Percentiles rank a stretch among this genome's conserved stretches.
phyloP scores from a whole-genome alignment of 768 basidiomycete species.

The Lactarius psammicola region DNA sequence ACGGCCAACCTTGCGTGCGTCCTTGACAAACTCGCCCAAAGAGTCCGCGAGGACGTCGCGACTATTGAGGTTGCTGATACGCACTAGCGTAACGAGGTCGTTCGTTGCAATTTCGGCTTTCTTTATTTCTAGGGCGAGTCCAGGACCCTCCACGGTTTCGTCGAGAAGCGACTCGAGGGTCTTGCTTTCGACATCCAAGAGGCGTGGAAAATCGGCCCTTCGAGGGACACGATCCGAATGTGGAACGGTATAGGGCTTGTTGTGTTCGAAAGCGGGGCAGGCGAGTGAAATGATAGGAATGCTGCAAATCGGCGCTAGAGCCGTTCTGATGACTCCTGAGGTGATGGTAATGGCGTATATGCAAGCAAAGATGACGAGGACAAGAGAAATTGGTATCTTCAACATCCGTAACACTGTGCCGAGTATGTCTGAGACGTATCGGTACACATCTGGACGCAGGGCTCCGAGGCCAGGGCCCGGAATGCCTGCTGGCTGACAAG shows the following conservation, averaged over 20 bases:
- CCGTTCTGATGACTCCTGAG: conserved; percentile 43
- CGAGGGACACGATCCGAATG: conserved; percentile 31
- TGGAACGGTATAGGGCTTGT: conserved; percentile 16
- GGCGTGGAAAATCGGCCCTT: conserved; percentile 60
- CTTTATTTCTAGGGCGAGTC: conserved; percentile 65
- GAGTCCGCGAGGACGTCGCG: conserved; percentile 54
- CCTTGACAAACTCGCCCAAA: conserved; percentile 53
- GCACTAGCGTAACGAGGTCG: conserved; percentile 63
- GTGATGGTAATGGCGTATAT: conserved; percentile 44
- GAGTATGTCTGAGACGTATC: conserved; percentile 51
- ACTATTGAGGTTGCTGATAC: conserved; percentile 58
- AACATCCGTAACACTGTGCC: conserved; percentile 48
- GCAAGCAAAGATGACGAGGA: conserved; percentile 53
- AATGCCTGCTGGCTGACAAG: neutral
- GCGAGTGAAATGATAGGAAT: conserved; percentile 62
- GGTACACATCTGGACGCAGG: neutral
- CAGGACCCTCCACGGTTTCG: conserved; percentile 56
- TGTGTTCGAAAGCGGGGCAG: conserved; percentile 22
- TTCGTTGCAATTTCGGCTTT: conserved; percentile 74
- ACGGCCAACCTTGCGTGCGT: conserved; percentile 59
- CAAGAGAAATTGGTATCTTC: conserved; percentile 53
- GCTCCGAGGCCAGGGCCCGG: neutral
- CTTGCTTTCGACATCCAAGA: conserved; percentile 58
- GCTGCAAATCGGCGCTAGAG: conserved; percentile 58
- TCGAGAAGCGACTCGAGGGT: conserved; percentile 63